phyloP scores from a whole-genome alignment of 73 alveolate genomes.

The Effrenium voratum region DNA sequence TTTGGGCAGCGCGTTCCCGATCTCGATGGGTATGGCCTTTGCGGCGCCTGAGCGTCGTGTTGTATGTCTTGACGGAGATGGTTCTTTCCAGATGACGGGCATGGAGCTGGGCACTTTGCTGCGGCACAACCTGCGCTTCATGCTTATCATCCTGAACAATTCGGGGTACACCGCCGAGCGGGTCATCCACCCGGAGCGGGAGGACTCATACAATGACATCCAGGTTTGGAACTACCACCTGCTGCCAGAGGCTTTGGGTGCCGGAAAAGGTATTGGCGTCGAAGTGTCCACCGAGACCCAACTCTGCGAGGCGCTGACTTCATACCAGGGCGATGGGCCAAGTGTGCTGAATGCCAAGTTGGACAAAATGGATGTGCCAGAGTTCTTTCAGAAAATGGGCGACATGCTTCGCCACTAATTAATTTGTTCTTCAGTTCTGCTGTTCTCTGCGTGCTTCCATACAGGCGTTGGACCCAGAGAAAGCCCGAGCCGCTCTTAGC shows the following conservation, averaged over 20 bases:
- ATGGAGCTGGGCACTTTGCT: not conserved
- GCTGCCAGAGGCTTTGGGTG: constrained; percentile 18
- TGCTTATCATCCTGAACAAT: constrained; percentile 3
- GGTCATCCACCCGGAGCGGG: constrained; percentile 35
- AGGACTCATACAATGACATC: constrained; percentile 3
- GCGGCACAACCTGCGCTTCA: constrained; percentile 2
- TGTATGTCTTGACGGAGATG: constrained; percentile 7
- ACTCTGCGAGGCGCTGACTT: not conserved
- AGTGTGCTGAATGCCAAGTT: not conserved
- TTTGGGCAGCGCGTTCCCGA: constrained; percentile 4
- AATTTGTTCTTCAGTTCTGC: no score
- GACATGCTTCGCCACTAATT: constrained; percentile 3
- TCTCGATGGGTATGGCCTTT: constrained; percentile 9
- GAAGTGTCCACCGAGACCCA: not conserved
- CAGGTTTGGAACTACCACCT: constrained; percentile 32
- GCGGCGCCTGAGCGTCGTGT: constrained; percentile 21
- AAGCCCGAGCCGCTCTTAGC: no score
- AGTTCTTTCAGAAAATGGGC: not conserved
- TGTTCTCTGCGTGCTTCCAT: no score
- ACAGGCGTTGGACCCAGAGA: no score
- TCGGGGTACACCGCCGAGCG: constrained; percentile 20
- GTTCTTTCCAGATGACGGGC: constrained; percentile 11
- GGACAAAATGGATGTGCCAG: not conserved
- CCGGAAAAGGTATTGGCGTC: not conserved
- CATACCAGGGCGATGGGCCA: not conserved